Conservation (phyloP, 208 protist genomes). For the Balamuthia mandrillaris region DNA sequence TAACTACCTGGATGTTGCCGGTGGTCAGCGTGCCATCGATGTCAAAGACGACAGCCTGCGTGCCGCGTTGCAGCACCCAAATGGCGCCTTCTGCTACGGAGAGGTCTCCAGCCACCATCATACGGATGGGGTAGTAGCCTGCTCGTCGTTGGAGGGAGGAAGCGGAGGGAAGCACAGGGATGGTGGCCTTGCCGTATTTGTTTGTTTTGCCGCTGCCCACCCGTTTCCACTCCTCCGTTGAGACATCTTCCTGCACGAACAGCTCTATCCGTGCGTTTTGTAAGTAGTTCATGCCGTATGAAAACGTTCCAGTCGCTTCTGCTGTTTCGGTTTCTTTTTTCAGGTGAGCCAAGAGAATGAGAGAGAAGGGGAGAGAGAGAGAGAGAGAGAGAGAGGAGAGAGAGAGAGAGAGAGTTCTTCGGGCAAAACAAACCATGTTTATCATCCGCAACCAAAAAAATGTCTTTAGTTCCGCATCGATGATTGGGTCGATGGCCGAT, state of each 20-base stretch:
- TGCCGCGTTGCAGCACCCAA: slow-evolving; percentile 16
- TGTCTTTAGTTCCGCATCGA: not conserved
- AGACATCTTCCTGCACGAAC: not conserved
- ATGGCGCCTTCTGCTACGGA: slow-evolving; percentile 21
- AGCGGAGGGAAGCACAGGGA: not conserved
- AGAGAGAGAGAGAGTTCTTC: too few relatives aligned
- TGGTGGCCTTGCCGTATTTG: not conserved
- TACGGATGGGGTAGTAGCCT: slow-evolving; percentile 33
- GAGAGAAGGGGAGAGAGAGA: too few relatives aligned
- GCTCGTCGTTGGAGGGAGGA: not conserved
- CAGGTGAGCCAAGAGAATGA: not conserved
- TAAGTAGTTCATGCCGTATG: not conserved
- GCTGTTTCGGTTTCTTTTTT: not conserved
- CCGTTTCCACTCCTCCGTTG: slow-evolving; percentile 1
- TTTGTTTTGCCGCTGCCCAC: not conserved
- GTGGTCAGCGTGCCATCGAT: slow-evolving; percentile 47
- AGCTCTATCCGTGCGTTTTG: not conserved
- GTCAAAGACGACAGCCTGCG: slow-evolving; percentile 22
- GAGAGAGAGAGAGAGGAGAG: too few relatives aligned
- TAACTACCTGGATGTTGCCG: slow-evolving; percentile 42
- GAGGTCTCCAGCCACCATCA: slow-evolving; percentile 28
- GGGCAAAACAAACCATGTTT: not conserved
- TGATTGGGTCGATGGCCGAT: slow-evolving; percentile 39
- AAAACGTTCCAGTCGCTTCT: not conserved
- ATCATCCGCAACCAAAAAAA: slow-evolving; percentile 20